Evolutionary conservation across 2,329 filamentous ascomycete genomes (phyloP).

Genomic region (Talaromyces albobiverticillius): DNA sequence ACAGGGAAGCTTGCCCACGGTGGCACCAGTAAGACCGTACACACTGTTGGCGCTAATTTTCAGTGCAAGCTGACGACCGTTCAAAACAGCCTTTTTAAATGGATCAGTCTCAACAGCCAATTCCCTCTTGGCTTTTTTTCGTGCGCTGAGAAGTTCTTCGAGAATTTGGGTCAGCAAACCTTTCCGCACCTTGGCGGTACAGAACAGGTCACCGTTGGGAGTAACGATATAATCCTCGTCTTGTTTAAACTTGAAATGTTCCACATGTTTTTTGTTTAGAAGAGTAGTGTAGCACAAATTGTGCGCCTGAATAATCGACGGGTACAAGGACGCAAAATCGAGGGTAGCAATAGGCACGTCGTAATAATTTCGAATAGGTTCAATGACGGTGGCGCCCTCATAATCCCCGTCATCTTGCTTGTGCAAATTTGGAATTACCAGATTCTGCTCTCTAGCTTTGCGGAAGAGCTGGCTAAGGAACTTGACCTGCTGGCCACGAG

Average conservation of each 20-base stretch:
- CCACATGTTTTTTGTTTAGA: constrained; percentile 72
- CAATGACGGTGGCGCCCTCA: constrained; percentile 96
- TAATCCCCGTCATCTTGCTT: constrained; percentile 83
- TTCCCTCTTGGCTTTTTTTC: constrained; percentile 93
- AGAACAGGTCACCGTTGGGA: constrained; percentile 90
- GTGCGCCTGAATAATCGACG: constrained; percentile 97
- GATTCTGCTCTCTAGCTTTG: constrained; percentile 86
- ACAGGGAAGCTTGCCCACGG: constrained; percentile 92
- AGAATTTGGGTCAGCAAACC: constrained; percentile 92
- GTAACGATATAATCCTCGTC: constrained; percentile 96
- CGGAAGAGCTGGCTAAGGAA: constrained; percentile 97
- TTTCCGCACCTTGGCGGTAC: constrained; percentile 83
- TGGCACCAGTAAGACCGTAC: constrained; percentile 94
- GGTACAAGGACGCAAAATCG: constrained; percentile 97
- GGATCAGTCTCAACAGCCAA: constrained; percentile 84
- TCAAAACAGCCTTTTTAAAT: constrained; percentile 96
- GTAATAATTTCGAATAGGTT: constrained; percentile 90
- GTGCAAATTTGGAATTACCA: constrained; percentile 86
- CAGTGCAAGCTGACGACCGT: constrained; percentile 92
- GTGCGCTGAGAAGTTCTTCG: constrained; percentile 83
- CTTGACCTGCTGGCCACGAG: constrained; percentile 93
- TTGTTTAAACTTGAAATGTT: constrained; percentile 73
- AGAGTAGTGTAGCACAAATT: constrained; percentile 97
- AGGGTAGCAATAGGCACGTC: constrained; percentile 92
- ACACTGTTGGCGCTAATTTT: constrained; percentile 98